A percentile compares a stretch with the other conserved stretches of the same genome.
Evolutionary conservation across 805 yeast species (phyloP).

Genomic region (Metschnikowia lachancei): DNA sequence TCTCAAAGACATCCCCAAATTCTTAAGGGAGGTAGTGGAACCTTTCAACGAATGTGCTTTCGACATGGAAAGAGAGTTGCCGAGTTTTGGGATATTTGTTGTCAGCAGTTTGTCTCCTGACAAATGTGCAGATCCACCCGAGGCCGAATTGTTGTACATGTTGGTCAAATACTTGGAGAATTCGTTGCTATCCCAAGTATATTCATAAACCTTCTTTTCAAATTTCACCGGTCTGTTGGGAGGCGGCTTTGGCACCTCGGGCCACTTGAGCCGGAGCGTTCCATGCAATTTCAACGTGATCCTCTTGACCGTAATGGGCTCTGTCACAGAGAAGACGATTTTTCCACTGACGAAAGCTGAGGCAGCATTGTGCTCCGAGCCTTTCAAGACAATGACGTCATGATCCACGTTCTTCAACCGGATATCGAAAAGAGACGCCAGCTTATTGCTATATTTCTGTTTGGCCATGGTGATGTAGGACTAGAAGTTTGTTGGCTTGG

Average conservation of each 20-base stretch:
- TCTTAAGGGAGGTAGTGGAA: slow-evolving; percentile 44
- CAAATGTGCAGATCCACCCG: background rate
- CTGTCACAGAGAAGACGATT: slow-evolving; percentile 70
- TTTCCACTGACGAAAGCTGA: slow-evolving; percentile 75
- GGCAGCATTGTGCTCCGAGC: slow-evolving; percentile 72
- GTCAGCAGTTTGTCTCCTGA: slow-evolving; percentile 5
- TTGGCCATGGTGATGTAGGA: slow-evolving; percentile 17
- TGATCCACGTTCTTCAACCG: slow-evolving; percentile 66
- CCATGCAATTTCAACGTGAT: slow-evolving; percentile 65
- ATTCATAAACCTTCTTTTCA: slow-evolving; percentile 68
- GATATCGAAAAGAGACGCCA: slow-evolving; percentile 42
- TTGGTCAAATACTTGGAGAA: slow-evolving; percentile 42
- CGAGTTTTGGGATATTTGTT: slow-evolving; percentile 2
- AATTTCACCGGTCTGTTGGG: slow-evolving; percentile 48
- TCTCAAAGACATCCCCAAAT: slow-evolving; percentile 30
- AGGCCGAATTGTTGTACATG: slow-evolving; percentile 27
- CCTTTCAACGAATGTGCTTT: slow-evolving; percentile 32
- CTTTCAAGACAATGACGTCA: slow-evolving; percentile 79
- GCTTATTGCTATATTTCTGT: slow-evolving; percentile 23
- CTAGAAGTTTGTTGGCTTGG: background rate
- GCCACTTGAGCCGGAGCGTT: slow-evolving; percentile 62
- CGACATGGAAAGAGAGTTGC: slow-evolving; percentile 11
- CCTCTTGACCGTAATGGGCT: slow-evolving; percentile 67
- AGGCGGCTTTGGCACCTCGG: slow-evolving; percentile 42
- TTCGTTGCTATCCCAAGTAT: slow-evolving; percentile 71